Base-by-base conservation (phyloP, 495 filamentous ascomycete genomes). In the Xeromyces bisporus region DNA sequence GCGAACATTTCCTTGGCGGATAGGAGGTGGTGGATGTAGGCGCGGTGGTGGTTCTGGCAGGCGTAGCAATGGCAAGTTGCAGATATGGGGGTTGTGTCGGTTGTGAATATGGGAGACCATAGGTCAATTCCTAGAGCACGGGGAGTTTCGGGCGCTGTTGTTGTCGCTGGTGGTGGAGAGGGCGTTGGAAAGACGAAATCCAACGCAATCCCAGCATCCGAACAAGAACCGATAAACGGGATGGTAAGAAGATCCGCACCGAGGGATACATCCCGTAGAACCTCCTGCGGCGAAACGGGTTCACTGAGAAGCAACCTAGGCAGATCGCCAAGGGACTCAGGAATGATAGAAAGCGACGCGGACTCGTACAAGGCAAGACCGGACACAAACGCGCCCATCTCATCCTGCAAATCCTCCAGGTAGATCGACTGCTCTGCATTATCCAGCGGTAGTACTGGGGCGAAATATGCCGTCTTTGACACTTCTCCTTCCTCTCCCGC, bases 1-100 rank as follows among this genome's bases (percentile, higher is more conserved):
- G 72, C 87, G 2, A 93, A 73, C 91, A 97, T 94, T 51, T 97
- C 89, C 41, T 84, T 86, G 0, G 89, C 82, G 10, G 61, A 50
- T 3, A 97, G 66, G 3, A 97, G 66, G 47, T 97, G 91, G 36
- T 83, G 75, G 18, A 96, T 40, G 53, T 77, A 96, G 1, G 91
- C 87, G 4, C 72, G 60, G 51, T 93, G 83, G 50, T 97, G 91
- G 8, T 66, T 65, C 1, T 58, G 70, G 61, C 89, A 97, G 12
- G 85, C 56, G 47, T 92, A 89, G 64, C 89, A 97, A 12, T 53
- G 37, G 53, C 89, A 97, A 24, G 49, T 55, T 16, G 56, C 32
- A 0, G 42, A 37, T 10, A 96, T 55, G 0, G 85, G 74, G 0
- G 45, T 41, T 1, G 78, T 40, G 34, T 75, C 67, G 13, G 56